Percentiles rank a stretch among this genome's conserved stretches.
Conservation (phyloP, 257 asterid species). For the Datura wrightii region DNA sequence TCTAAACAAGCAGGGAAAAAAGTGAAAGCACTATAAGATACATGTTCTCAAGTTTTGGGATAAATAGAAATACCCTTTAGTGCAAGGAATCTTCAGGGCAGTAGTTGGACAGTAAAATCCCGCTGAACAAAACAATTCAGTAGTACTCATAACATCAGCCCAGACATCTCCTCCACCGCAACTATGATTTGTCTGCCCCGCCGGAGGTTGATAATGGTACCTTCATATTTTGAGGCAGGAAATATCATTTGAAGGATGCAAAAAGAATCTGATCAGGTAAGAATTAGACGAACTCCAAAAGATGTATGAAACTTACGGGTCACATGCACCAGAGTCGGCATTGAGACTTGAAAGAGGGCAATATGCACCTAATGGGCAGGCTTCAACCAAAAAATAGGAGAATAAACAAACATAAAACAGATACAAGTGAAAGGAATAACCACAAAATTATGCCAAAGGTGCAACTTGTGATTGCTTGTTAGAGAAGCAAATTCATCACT, state of each 20-base stretch:
- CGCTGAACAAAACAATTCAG: conserved; percentile 79
- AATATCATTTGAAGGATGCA: conserved; percentile 25
- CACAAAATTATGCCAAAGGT: not conserved
- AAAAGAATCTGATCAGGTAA: conserved; percentile 23
- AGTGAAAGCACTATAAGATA: not conserved
- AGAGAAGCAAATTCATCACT: conserved; percentile 11
- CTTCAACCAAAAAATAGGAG: conserved; percentile 49
- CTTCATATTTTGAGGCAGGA: conserved; percentile 45
- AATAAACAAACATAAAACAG: conserved; percentile 25
- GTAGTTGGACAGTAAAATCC: conserved; percentile 93
- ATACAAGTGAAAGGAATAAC: not conserved
- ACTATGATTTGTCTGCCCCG: conserved; percentile 74
- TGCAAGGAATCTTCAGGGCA: conserved; percentile 68
- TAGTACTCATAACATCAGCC: conserved; percentile 74
- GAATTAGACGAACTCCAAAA: not conserved
- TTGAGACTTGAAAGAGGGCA: conserved; percentile 81
- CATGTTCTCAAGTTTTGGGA: conserved; percentile 38
- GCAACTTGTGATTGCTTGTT: not conserved
- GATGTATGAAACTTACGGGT: conserved; percentile 71
- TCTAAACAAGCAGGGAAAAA: conserved; percentile 22
- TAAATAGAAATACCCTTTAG: conserved; percentile 65
- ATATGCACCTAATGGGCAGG: conserved; percentile 95
- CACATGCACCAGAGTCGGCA: conserved; percentile 79
- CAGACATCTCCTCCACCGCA: conserved; percentile 97
- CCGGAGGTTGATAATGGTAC: conserved; percentile 91